These are phyloP conservation scores for Moelleriella libera DNA, from an alignment of 2,329 filamentous ascomycete species.

Conservation along the genomic window DNA sequence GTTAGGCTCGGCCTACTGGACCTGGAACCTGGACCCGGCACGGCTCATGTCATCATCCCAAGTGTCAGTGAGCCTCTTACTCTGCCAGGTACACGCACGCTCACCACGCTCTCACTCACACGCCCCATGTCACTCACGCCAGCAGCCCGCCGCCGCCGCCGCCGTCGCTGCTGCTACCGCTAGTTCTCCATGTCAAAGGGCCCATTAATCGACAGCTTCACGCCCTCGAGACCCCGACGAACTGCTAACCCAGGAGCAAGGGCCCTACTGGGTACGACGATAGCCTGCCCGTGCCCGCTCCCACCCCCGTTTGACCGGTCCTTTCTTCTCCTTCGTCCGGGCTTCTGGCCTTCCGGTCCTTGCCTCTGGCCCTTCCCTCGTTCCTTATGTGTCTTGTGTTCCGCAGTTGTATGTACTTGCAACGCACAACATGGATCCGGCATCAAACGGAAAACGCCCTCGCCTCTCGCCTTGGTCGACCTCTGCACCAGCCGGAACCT, in stretches of 20 bases:
- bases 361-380: constrained; percentile 19
- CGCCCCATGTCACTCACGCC: constrained; percentile 6
- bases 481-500: constrained; percentile 31
- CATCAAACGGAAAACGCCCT: constrained; percentile 43
- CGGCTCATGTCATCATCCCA: neutral
- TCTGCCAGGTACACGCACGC: neutral
- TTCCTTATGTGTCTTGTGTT: constrained; percentile 20
- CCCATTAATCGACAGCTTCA: constrained; percentile 1
- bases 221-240: neutral
- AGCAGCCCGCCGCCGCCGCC: too few species aligned
- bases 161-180: constrained; percentile 2
- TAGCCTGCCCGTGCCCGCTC: neutral
- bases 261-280: neutral
- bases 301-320: neutral
- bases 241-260: neutral
- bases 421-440: constrained; percentile 42
- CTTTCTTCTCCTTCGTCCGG: constrained; percentile 9
- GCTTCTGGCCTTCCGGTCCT: constrained; percentile 18
- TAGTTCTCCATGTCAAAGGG: constrained; percentile 14
- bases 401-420: constrained; percentile 19
- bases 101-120: constrained; percentile 6
- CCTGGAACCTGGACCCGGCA: neutral
- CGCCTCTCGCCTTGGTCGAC: constrained; percentile 37
- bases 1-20: neutral
- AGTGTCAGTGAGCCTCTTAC: neutral